Conservation (phyloP, 225 moss, liverwort and hornwort genomes). For the Sphagnum contortum region DNA sequence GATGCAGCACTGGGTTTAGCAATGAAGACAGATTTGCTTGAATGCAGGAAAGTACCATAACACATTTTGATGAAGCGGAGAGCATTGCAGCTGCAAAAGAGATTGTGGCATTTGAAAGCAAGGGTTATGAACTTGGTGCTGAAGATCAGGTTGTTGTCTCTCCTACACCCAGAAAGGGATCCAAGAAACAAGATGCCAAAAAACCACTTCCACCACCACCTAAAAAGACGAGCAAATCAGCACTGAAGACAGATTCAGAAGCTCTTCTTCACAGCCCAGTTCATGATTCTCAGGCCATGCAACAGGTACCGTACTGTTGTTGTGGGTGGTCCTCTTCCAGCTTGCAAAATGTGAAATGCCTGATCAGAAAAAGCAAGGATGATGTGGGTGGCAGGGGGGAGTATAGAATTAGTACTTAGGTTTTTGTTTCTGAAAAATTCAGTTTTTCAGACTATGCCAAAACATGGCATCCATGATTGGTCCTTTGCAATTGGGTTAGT, state of each 20-base stretch:
- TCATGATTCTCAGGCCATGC: conserved; percentile 11
- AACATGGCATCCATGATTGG: no score
- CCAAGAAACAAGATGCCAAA: neutral
- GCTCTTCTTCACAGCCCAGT: neutral
- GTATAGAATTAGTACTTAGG: no score
- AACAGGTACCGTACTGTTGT: conserved; percentile 12
- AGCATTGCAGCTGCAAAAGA: conserved; percentile 13
- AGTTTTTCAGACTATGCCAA: no score
- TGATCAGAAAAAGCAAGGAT: no score
- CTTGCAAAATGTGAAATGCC: no score
- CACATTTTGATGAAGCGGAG: conserved; percentile 18
- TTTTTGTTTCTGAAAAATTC: no score
- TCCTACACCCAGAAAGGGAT: fast-evolving
- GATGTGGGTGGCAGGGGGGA: no score
- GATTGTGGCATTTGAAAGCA: conserved; percentile 36
- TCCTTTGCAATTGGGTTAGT: no score
- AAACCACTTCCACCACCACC: conserved; percentile 5
- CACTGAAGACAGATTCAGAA: neutral
- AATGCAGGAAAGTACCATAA: conserved; percentile 13
- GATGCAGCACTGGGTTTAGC: no score
- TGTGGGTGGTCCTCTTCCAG: no score
- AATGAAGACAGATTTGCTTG: neutral
- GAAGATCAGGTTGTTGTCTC: neutral
- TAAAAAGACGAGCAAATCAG: conserved; percentile 21
- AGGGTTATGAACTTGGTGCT: conserved; percentile 28